phyloP scores from a whole-genome alignment of 2,329 filamentous ascomycete species.

The Blastomyces emzantsi region DNA sequence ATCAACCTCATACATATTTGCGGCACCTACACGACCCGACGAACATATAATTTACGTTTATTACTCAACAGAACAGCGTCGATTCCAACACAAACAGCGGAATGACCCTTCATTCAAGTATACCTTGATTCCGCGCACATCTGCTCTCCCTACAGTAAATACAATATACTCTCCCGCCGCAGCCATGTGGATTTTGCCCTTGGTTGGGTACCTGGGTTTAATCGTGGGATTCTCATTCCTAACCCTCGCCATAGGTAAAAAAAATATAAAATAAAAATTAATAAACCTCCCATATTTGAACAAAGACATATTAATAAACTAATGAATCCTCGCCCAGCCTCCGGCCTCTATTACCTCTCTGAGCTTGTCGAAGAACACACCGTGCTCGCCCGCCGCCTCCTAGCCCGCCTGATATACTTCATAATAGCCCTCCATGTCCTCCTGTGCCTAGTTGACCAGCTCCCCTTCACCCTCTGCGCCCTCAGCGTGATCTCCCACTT shows the following conservation, averaged over 20 bases:
- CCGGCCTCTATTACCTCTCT: slow-evolving; percentile 96
- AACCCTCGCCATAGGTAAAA: slow-evolving; percentile 75
- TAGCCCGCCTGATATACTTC: slow-evolving; percentile 74
- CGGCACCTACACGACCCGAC: not conserved
- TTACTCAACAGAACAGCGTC: not conserved
- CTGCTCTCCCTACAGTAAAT: not conserved
- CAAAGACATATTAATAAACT: slow-evolving; percentile 1
- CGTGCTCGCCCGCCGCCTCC: slow-evolving; percentile 78
- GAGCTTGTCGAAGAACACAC: slow-evolving; percentile 98
- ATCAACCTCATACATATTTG: too few relatives aligned
- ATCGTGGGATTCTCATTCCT: slow-evolving; percentile 86
- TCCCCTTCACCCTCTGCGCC: slow-evolving; percentile 64
- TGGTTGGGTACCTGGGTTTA: slow-evolving; percentile 82
- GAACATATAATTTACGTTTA: not conserved
- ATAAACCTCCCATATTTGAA: slow-evolving; percentile 3
- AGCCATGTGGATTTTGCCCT: slow-evolving; percentile 88
- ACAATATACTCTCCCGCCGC: not conserved
- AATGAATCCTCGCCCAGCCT: slow-evolving; percentile 49
- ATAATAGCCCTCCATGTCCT: slow-evolving; percentile 66
- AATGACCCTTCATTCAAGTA: not conserved
- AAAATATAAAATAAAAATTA: not conserved
- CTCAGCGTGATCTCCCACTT: slow-evolving; percentile 73
- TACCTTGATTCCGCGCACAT: not conserved
- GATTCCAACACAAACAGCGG: not conserved
- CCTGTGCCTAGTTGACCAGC: slow-evolving; percentile 72